Evolutionary conservation across 768 basidiomycete species (phyloP).

Genomic region (Sporobolomyces roseus): DNA sequence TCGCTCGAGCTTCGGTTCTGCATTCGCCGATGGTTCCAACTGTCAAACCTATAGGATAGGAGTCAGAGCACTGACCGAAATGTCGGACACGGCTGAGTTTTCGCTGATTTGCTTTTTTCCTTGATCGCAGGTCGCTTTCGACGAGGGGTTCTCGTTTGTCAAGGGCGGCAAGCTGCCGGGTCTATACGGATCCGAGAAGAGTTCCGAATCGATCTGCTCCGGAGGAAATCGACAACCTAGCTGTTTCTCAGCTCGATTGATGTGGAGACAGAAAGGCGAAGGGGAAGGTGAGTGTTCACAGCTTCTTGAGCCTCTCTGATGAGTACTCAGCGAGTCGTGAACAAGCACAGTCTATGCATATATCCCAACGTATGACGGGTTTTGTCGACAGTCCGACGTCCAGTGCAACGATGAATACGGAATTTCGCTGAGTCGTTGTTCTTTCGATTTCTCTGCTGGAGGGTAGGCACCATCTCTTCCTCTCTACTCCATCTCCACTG

Average conservation of each 20-base stretch:
- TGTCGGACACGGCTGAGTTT: too few relatives aligned
- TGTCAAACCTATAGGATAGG: too few relatives aligned
- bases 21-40: too few relatives aligned
- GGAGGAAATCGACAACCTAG: constrained; percentile 22
- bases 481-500: not conserved
- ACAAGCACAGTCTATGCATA: constrained; percentile 47
- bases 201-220: constrained; percentile 11
- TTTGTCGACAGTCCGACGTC: constrained; percentile 43
- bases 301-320: not conserved
- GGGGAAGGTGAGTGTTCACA: constrained; percentile 32
- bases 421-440: constrained; percentile 47
- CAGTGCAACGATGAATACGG: constrained; percentile 49
- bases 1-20: too few relatives aligned
- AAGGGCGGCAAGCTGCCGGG: constrained; percentile 45
- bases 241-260: constrained; percentile 32
- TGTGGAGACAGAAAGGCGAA: constrained; percentile 24
- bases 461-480: constrained; percentile 4
- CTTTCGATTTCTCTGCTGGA: constrained; percentile 47
- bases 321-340: not conserved
- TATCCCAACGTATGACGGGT: constrained; percentile 43
- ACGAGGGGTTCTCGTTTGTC: constrained; percentile 38
- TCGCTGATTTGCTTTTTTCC: too few relatives aligned
- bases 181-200: constrained; percentile 26
- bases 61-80: too few relatives aligned
- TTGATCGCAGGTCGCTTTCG: constrained; percentile 39